Evolutionary conservation across 345 rosid genomes (phyloP), one percentile per base, ranked within the genome.

Genomic region (Pistacia atlantica): DNA sequence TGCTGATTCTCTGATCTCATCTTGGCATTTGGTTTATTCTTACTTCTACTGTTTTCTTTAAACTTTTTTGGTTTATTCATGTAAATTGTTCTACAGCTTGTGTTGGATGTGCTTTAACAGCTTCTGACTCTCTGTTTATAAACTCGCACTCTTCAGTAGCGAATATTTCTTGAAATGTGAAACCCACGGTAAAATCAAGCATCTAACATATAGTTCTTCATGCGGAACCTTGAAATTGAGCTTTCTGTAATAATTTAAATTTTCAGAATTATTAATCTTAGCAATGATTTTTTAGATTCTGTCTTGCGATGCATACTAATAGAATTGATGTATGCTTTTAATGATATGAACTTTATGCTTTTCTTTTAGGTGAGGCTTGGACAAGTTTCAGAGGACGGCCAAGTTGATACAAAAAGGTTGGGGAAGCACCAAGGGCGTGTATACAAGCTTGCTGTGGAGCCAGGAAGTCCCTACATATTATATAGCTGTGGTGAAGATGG

Each of bases 401-500:
- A 48, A 77, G 84, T 90, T 60, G 81, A 82, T 55, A 90, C 89
- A 66, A 83, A 75, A 73, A 78, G 75, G 54, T 75, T 90, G 60
- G 90, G 91, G 74, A 83, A 78, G 79, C 93, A 90, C 80, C 81
- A 75, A 1, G 89, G 90, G 65, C 73, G 78, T 9, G 87, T 86
- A 11, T 80, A 84, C 84, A 84, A 83, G 73, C 88, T 90, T 65
- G 91, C 91, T 59, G 84, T 90, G 75, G 90, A 82, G 80, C 90
- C 90, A 38, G 91, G 91, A 78, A 87, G 84, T 82, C 91, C 93
- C 46, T 80, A 86, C 62, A 74, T 81, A 54, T 65, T 90, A 55
- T 90, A 90, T 54, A 90, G 91, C 83, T 86, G 91, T 16, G 91
- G 91, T 2, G 91, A 84, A 81, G 90, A 90, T 85, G 93, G 93